Evolutionary conservation across 805 yeast species (phyloP).

Genomic region (Metschnikowia baotianmanensis): DNA sequence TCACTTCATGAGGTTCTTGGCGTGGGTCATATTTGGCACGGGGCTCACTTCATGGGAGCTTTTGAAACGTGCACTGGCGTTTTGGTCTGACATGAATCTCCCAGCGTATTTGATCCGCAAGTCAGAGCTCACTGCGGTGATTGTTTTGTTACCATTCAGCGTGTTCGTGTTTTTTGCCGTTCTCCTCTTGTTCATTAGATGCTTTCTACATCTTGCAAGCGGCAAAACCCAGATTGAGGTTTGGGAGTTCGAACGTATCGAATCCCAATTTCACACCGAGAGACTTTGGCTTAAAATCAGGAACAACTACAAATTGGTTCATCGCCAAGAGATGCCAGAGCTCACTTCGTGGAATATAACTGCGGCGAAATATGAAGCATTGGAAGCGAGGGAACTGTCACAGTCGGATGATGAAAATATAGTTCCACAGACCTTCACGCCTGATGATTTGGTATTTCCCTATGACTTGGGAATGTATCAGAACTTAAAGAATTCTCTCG

Average conservation of each 20-base stretch:
- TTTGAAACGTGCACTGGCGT: conserved; percentile 34
- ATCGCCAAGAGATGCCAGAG: conserved; percentile 41
- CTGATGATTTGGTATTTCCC: conserved; percentile 77
- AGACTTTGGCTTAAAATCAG: conserved; percentile 51
- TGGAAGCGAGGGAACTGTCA: neutral
- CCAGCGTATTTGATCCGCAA: conserved; percentile 58
- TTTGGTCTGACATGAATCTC: conserved; percentile 48
- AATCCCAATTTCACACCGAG: conserved; percentile 56
- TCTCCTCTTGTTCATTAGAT: conserved; percentile 56
- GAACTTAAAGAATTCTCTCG: conserved; percentile 55
- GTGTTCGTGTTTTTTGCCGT: conserved; percentile 62
- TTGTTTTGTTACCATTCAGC: conserved; percentile 53
- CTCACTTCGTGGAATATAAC: conserved; percentile 47
- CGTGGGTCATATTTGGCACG: conserved; percentile 59
- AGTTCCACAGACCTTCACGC: conserved; percentile 42
- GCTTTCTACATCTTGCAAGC: conserved; percentile 50
- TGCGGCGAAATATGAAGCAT: conserved; percentile 11
- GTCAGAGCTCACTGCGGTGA: conserved; percentile 52
- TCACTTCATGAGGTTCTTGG: conserved; percentile 73
- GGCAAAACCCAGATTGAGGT: conserved; percentile 89
- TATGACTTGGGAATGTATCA: conserved; percentile 66
- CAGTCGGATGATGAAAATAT: conserved; percentile 7
- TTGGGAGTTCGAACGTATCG: conserved; percentile 89
- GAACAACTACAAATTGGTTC: conserved; percentile 41
- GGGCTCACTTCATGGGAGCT: conserved; percentile 46